Conservation (phyloP, 2,329 filamentous ascomycete species). For the Fusarium chuoi region DNA sequence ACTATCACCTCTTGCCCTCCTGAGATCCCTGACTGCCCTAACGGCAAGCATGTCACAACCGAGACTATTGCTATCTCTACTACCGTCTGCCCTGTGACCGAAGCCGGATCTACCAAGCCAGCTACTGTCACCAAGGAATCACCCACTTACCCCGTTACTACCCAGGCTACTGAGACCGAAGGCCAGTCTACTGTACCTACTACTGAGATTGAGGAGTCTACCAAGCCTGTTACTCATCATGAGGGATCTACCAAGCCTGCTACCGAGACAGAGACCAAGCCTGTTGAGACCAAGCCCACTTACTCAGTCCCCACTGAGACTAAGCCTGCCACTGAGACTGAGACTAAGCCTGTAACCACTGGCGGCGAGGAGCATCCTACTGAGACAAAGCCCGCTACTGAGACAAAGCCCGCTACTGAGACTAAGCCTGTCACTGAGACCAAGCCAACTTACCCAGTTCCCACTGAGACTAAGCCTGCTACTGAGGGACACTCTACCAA, state of each 20-base stretch:
- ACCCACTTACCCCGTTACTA: not conserved
- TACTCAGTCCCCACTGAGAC: not conserved
- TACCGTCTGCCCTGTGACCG: slow-evolving; percentile 38
- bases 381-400: not conserved
- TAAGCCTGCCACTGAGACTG: slow-evolving; percentile 1
- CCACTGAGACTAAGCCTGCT: slow-evolving; percentile 1
- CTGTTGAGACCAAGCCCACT: not conserved
- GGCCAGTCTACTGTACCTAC: not conserved
- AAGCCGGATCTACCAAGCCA: slow-evolving; percentile 3
- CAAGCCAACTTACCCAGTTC: not conserved
- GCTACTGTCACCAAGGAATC: slow-evolving; percentile 4
- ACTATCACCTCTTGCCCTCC: slow-evolving; percentile 36
- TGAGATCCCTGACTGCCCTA: slow-evolving; percentile 34
- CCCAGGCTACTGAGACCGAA: slow-evolving; percentile 12
- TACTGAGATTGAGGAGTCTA: not conserved
- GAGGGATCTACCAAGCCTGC: slow-evolving; percentile 6
- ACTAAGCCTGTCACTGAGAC: not conserved
- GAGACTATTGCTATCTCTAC: slow-evolving; percentile 40
- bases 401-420: not conserved
- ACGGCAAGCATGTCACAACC: slow-evolving; percentile 25
- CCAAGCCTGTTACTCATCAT: slow-evolving; percentile 1
- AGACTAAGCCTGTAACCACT: not conserved
- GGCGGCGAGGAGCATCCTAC: not conserved
- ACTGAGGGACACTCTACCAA: slow-evolving; percentile 1
- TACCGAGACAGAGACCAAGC: slow-evolving; percentile 2